Conservation (phyloP, 2,329 filamentous ascomycete species). For the Colletotrichum ledebouriae region DNA sequence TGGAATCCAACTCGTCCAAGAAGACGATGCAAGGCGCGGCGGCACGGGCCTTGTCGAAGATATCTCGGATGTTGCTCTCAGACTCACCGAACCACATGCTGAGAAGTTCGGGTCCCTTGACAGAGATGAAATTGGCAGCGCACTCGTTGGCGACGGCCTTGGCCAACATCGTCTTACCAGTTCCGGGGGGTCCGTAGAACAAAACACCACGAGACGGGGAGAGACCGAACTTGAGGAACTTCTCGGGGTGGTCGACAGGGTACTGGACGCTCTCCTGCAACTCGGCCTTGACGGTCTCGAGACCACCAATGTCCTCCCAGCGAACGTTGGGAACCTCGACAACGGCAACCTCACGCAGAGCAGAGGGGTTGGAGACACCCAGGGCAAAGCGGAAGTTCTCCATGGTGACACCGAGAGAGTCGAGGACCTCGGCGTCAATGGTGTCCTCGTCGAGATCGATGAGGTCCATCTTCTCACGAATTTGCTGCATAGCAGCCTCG, state of each 20-base stretch:
- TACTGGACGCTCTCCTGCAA: constrained; percentile 99
- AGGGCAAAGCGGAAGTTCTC: constrained; percentile 99
- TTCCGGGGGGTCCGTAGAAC: constrained; percentile 99
- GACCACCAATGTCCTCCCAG: constrained; percentile 99
- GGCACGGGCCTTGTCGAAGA: constrained; percentile 99
- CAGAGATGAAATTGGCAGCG: constrained; percentile 98
- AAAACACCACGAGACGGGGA: constrained; percentile 98
- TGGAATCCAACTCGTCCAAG: constrained; percentile 98
- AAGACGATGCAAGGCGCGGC: constrained; percentile 99
- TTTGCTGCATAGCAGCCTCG: constrained; percentile 99
- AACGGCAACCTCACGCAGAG: constrained; percentile 97
- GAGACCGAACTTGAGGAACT: constrained; percentile 99
- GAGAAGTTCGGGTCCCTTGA: constrained; percentile 97
- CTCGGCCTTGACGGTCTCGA: constrained; percentile 98
- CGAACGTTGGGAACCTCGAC: constrained; percentile 99
- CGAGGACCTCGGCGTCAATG: constrained; percentile 97
- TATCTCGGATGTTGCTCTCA: constrained; percentile 99
- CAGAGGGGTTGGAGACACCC: constrained; percentile 97
- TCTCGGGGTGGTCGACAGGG: constrained; percentile 98
- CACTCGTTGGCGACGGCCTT: constrained; percentile 99
- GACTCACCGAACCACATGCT: constrained; percentile 99
- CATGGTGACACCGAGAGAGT: constrained; percentile 98
- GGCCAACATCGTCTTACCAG: constrained; percentile 99
- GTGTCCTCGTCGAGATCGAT: constrained; percentile 99
- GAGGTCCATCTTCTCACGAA: constrained; percentile 99